Evolutionary conservation across 306 rosid genomes (phyloP), one percentile per base, ranked within the genome.

Genomic region (Cyclanthera cordifolia): DNA sequence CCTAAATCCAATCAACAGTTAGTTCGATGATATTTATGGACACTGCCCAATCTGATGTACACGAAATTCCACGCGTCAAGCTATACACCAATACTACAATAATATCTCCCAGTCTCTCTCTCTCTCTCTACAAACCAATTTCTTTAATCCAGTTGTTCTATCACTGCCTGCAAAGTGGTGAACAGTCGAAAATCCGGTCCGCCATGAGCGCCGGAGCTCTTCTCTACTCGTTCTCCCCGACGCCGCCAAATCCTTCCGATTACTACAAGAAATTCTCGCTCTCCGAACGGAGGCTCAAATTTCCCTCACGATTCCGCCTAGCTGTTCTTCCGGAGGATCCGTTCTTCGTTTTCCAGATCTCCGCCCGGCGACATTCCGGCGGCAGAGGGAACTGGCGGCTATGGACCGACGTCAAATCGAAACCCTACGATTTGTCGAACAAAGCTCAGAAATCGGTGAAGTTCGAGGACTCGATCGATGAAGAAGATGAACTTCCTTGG

Each of bases 181-280:
- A 64, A 20, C 60, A 27, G 68, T 68, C 63, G 47, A 46, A 50
- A 23, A 68, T 57, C 32, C 64, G 54, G 17, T 30, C 4, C 74
- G 59, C 72, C 82, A 86, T 86, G 95, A 83, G 67, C 83, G 77
- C 85, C 82, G 78, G 86, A 83, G 90, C 90, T 54, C 78, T 93
- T 30, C 75, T 89, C 32, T 78, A 61, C 76, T 78, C 94, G 13
- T 83, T 79, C 58, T 79, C 91, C 20, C 83, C 81, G 6, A 69
- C 72, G 12, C 82, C 82, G n/a, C 75, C 46, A 19, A 1, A 65
- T 17, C 84, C 88, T 8, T 67, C 75, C 45, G 71, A 77, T 46
- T 15, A 23, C 19, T 67, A 73, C 50, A 82, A 74, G 64, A 76
- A 75, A 46, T 58, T 27, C 37, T 23, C 28, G 46, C 32, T 67